Evolutionary conservation across 176 grass and related monocot genomes (phyloP), one percentile per base, ranked within the genome.

Genomic region (Aechmea fasciata): DNA sequence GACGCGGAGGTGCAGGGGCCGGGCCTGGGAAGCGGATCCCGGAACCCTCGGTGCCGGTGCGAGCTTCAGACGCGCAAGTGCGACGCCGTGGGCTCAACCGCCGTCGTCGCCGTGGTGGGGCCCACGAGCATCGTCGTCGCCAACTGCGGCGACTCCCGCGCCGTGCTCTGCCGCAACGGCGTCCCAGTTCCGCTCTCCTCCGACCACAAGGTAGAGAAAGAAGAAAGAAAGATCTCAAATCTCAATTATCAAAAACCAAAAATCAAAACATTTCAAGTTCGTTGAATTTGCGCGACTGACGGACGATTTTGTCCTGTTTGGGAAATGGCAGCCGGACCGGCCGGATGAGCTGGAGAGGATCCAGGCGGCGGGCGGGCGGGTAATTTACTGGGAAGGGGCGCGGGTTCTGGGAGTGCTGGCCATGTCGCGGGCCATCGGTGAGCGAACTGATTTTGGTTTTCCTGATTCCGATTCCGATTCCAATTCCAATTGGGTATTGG

Each of bases 311-410:
- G 18, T 64, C 3, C 47, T 48, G 12, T 26, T 64, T 87, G 15
- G 9, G 10, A 18, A 10, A 19, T 49, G 19, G 62, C 81, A 96
- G 93, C 93, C 93, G 67, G 93, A 97, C 49, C 81, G 86, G 0
- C 79, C 84, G 3, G 93, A 97, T 72, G 93, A 97, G 82, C 73
- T 90, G 0, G 73, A 85, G 12, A 80, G 93, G 71, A 92, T 97
- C 84, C 81, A 87, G 26, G 78, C 70, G 7, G 86, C 82, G 13
- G 93, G 93, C 6, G 89, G 93, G 8, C 85, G 81, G 24, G 93
- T 92, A 15, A 97, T 97, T 71, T 97, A 75, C 81, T 97, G 93
- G 89, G 84, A 97, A 15, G 89, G 84, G 28, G 89, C 93, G 41
- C 84, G 89, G 68, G 89, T 97, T 1, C 85, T 92, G 63, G 93